phyloP scores from a whole-genome alignment of 2,329 filamentous ascomycete species.

The Ophiocordyceps camponoti-saundersi region DNA sequence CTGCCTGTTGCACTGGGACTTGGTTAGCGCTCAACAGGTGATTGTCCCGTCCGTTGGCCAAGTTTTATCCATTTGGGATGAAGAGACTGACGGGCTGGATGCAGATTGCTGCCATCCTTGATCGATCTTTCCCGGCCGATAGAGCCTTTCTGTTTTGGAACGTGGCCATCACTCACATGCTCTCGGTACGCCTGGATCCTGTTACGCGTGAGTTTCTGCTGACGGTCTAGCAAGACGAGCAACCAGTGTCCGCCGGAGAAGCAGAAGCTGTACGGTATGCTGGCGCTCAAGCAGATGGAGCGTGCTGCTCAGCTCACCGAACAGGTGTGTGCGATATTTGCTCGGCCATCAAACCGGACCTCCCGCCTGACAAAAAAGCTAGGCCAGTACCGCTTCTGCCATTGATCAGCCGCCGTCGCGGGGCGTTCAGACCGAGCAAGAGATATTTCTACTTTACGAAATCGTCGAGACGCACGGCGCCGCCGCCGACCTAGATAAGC shows the following conservation, averaged over 20 bases:
- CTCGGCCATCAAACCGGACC: not conserved
- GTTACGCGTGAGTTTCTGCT: not conserved
- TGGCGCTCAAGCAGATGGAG: conserved; percentile 33
- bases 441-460: conserved; percentile 30
- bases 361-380: not conserved
- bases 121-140: conserved; percentile 31
- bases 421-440: conserved; percentile 28
- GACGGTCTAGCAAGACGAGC: conserved; percentile 18
- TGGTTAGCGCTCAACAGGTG: conserved; percentile 40
- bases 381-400: conserved; percentile 7
- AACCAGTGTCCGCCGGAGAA: conserved; percentile 29
- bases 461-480: conserved; percentile 26
- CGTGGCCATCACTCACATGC: conserved; percentile 33
- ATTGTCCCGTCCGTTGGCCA: not conserved
- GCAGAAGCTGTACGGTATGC: conserved; percentile 31
- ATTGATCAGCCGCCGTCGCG: conserved; percentile 7
- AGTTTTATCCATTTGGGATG: not conserved
- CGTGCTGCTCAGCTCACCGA: conserved; percentile 28
- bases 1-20: conserved; percentile 37
- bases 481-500: conserved; percentile 21
- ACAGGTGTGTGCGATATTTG: conserved; percentile 15
- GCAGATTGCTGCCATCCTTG: conserved; percentile 36
- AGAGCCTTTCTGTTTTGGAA: conserved; percentile 35
- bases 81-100: not conserved
- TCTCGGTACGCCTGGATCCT: conserved; percentile 24